Evolutionary conservation across 805 yeast species (phyloP).

Genomic region (Torulaspora franciscae): DNA sequence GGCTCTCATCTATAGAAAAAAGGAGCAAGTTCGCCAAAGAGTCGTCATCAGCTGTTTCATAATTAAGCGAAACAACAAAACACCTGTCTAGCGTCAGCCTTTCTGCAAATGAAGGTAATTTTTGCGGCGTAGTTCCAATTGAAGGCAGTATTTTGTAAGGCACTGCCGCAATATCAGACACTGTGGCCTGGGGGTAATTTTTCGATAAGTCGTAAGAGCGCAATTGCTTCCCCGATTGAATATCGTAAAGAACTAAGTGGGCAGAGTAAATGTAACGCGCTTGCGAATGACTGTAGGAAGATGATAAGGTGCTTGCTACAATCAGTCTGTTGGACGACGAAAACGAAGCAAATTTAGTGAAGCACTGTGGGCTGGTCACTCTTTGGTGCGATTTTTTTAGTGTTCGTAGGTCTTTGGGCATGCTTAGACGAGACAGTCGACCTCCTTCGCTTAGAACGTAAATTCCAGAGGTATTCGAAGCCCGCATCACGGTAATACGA

Average conservation of each 20-base stretch:
- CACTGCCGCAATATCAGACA: slow-evolving; percentile 21
- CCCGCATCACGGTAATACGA: slow-evolving; percentile 3
- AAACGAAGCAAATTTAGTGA: slow-evolving; percentile 15
- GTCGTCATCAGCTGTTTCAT: slow-evolving; percentile 33
- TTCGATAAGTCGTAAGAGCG: slow-evolving; percentile 12
- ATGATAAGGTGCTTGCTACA: slow-evolving; percentile 14
- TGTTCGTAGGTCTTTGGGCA: slow-evolving; percentile 1
- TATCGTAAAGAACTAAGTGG: slow-evolving; percentile 18
- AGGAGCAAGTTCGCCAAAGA: slow-evolving; percentile 31
- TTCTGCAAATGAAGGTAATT: slow-evolving; percentile 31
- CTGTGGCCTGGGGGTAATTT: slow-evolving; percentile 20
- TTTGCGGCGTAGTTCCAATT: not conserved
- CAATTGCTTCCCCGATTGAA: slow-evolving; percentile 7
- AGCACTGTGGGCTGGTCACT: slow-evolving; percentile 7
- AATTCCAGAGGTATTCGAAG: not conserved
- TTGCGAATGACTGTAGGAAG: slow-evolving; percentile 6
- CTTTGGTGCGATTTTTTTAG: not conserved
- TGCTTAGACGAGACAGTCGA: not conserved
- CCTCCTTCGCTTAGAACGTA: slow-evolving; percentile 2
- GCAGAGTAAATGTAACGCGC: slow-evolving; percentile 6
- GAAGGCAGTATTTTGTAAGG: slow-evolving; percentile 10
- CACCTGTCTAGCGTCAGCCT: slow-evolving; percentile 36
- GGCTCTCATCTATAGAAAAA: slow-evolving; percentile 36
- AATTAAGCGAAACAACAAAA: slow-evolving; percentile 35
- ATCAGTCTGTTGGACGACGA: slow-evolving; percentile 18